Base-by-base conservation (phyloP, 2,329 filamentous ascomycete species). In the Mariannaea elegans region DNA sequence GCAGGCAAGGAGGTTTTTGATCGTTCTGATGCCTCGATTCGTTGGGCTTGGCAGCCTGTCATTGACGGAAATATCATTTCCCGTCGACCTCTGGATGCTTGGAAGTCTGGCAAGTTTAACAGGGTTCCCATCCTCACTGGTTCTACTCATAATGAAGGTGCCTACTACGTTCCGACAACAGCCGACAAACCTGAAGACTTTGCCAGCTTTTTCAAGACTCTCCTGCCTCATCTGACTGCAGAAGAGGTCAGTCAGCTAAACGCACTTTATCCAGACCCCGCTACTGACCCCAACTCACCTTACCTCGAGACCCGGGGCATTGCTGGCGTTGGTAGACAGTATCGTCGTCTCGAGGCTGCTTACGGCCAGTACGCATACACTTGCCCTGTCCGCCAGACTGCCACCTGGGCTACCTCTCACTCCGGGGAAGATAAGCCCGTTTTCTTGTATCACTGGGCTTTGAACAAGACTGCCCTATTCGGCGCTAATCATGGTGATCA, bases 11-110 rank as follows among this genome's bases (percentile, higher is more conserved):
- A 67, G 10, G 70, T 75, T 0, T 75, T 73, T 48, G 49, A 47
- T 3, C 53, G 63, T 1, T 75, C 69, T 7, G 67, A 74, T 6
- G 64, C 72, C 5, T 73, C 70, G 0, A 68, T 72, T 1, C 70
- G 72, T 1, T 75, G 72, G 73, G 71, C 72, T 4, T 75, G 69
- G 70, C 73, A 75, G 31, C 72, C 73, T 13, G 72, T 75, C 3
- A 57, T 75, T 1, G 72, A 75, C 12, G 68, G 65, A 7, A 56
- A 69, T 3, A 61, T 74, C 39, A 73, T 75, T 44, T 73, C 72
- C 1, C 61, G 73, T 0, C 65, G 71, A 7, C 72, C 73, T 0
- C 46, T 73, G 1, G 70, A 73, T 12, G 72, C 72, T 0, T 75
- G 72, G 73, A 73, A 65, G 41, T 73, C 69, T n/a, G 72, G 71